Evolutionary conservation across 2,329 filamentous ascomycete genomes (phyloP), one percentile per base, ranked within the genome.

Genomic region (Zalaria sp.): DNA sequence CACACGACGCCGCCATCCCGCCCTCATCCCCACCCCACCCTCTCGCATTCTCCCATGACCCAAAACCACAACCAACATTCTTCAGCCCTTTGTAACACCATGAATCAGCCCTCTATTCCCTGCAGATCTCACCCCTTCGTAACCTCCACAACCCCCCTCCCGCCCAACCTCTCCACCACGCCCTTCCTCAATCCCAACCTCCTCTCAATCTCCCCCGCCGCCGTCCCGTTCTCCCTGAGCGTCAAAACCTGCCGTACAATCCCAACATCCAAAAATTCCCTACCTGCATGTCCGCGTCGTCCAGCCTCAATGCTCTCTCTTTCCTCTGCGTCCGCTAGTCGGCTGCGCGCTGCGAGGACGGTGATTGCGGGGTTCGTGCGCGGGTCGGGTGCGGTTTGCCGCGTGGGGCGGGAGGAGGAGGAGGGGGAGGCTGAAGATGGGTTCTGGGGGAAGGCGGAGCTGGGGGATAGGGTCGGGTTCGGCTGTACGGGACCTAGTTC

Each of bases 401-500:
- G 27, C 54, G 47, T 37, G 45, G 47, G 29, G 54, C 50, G 49
- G 65, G 63, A 42, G 64, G 54, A 42, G 61, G 57, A 45, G 4
- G 48, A 53, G 50, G 47, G 51, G 38, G 42, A 49, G 52, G 44
- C 51, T 52, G 46, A 54, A 54, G 29, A 45, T 46, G 39, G 47
- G 47, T 45, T 48, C 18, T 18, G 18, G 18, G 18, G 18, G 49
- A 72, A 73, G 25, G 84, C 66, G 36, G 73, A 77, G 34, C 69
- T 67, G 29, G 67, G 62, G 7, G 73, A 77, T 47, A 69, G 63
- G 26, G 73, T 74, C 3, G 72, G 72, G 45, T 69, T 70, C 27
- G 73, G 72, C 41, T 68, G 69, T 5, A 78, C 75, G 42, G 73
- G 68, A 43, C 75, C 76, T 44, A 79, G 63, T 37, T 61, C 64